Percentiles rank a stretch among this genome's conserved stretches.
Conservation (phyloP, 768 basidiomycete species). For the Collybiopsis luxurians region DNA sequence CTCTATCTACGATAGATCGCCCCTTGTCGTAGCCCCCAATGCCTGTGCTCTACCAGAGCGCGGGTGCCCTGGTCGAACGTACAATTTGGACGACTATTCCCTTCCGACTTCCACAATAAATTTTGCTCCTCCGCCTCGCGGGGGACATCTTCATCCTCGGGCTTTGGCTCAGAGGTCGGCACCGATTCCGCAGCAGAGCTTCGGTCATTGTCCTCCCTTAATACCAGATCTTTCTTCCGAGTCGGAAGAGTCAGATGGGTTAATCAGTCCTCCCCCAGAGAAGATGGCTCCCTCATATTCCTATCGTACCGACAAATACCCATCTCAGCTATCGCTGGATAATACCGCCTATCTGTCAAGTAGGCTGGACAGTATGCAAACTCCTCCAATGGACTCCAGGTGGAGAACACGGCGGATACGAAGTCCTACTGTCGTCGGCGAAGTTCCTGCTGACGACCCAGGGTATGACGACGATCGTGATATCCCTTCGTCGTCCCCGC, state of each 20-base stretch:
- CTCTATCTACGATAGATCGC: slow-evolving; percentile 71
- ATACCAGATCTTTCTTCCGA: slow-evolving; percentile 11
- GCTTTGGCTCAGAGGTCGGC: not conserved
- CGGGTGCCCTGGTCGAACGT: slow-evolving; percentile 73
- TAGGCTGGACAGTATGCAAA: not conserved
- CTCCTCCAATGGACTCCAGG: not conserved
- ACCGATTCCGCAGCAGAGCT: not conserved
- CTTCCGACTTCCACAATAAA: not conserved
- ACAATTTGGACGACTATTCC: slow-evolving; percentile 42
- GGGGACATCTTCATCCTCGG: slow-evolving; percentile 8
- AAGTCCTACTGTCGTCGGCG: not conserved
- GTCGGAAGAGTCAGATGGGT: slow-evolving; percentile 12
- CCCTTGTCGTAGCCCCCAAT: slow-evolving; percentile 72
- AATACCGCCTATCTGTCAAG: not conserved
- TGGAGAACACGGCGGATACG: not conserved
- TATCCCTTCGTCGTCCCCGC: not conserved
- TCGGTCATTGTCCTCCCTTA: slow-evolving; percentile 2
- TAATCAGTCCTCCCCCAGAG: slow-evolving; percentile 10
- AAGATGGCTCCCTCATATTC: not conserved
- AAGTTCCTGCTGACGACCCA: slow-evolving; percentile 6
- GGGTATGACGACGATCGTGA: slow-evolving; percentile 6
- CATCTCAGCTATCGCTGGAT: not conserved
- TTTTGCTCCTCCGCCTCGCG: not conserved
- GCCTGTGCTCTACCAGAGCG: slow-evolving; percentile 75
- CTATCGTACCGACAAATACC: not conserved